phyloP scores from a whole-genome alignment of 78 protist species.

The Protostelium mycophagum region DNA sequence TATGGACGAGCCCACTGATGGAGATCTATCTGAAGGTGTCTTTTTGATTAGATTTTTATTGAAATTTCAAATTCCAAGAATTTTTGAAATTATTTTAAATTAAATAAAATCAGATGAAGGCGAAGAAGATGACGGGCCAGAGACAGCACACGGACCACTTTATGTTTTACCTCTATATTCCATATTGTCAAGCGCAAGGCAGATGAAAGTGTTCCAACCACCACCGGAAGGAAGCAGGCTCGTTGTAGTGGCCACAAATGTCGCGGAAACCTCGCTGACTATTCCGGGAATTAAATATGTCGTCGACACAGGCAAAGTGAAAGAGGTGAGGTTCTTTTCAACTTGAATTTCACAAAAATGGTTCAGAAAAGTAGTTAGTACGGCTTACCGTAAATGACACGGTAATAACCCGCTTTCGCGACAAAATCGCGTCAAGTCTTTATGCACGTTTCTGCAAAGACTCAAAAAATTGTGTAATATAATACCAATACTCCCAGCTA shows the following conservation, averaged over 20 bases:
- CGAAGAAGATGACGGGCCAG: not conserved
- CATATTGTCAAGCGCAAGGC: slow-evolving; percentile 73
- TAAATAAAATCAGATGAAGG: not conserved
- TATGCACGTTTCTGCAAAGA: too few species aligned
- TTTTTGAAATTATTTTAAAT: too few species aligned
- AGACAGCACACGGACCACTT: slow-evolving; percentile 27
- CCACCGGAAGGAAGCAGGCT: slow-evolving; percentile 80
- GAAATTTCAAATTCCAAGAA: too few species aligned
- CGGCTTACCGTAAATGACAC: too few species aligned
- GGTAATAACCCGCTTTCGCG: too few species aligned
- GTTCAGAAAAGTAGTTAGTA: too few species aligned
- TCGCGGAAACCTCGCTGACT: slow-evolving; percentile 99
- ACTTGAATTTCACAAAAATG: too few species aligned
- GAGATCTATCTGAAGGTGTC: too few species aligned
- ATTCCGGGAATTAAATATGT: slow-evolving; percentile 92
- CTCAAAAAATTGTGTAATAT: too few species aligned
- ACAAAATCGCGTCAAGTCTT: too few species aligned
- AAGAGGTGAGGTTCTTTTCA: slow-evolving; percentile 38
- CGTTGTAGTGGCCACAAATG: slow-evolving; percentile 97
- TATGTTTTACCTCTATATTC: slow-evolving; percentile 94
- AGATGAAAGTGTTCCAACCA: slow-evolving; percentile 73
- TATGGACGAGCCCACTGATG: not conserved
- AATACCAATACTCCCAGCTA: too few species aligned
- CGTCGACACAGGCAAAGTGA: slow-evolving; percentile 86
- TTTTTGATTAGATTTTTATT: too few species aligned